phyloP scores from a whole-genome alignment of 345 rosid species.

The Rhizophora mangle region DNA sequence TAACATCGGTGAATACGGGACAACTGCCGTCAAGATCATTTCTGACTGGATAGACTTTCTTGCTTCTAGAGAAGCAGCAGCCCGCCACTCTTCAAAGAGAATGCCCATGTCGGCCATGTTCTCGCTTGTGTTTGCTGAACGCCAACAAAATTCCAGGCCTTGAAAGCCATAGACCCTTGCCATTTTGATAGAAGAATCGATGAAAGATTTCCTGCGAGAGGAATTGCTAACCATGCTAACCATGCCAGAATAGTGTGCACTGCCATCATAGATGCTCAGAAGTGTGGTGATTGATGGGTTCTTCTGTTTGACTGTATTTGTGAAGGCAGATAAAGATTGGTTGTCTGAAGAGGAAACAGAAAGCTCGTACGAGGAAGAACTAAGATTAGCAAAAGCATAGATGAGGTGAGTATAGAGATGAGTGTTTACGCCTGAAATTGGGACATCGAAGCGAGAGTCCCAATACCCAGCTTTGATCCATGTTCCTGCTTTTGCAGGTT shows the following conservation, averaged over 20 bases:
- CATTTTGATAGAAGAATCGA: conserved; percentile 27
- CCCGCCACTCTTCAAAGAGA: conserved; percentile 26
- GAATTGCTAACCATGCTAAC: conserved; percentile 22
- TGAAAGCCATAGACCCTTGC: conserved; percentile 28
- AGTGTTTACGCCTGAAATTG: conserved; percentile 11
- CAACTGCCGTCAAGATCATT: conserved; percentile 20
- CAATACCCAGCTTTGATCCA: conserved; percentile 25
- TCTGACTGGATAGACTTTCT: neutral
- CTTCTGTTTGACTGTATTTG: conserved; percentile 9
- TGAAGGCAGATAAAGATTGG: conserved; percentile 14
- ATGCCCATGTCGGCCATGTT: neutral
- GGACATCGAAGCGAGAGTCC: conserved; percentile 1
- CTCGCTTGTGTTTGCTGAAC: conserved; percentile 9
- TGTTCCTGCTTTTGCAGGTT: conserved; percentile 1
- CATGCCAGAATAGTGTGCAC: conserved; percentile 11
- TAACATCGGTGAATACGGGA: neutral
- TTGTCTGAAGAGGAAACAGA: conserved; percentile 8
- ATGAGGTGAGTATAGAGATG: conserved; percentile 18
- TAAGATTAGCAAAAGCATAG: conserved; percentile 18
- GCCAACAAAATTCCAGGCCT: conserved; percentile 31
- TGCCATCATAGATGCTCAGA: conserved; percentile 14
- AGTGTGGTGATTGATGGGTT: conserved; percentile 28
- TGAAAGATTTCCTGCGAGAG: conserved; percentile 20
- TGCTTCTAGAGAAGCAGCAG: conserved; percentile 1
- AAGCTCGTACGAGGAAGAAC: conserved; percentile 14